These are phyloP conservation scores for Beauveria brongniartii DNA, from an alignment of 2,329 filamentous ascomycete genomes.

Conservation along the genomic window DNA sequence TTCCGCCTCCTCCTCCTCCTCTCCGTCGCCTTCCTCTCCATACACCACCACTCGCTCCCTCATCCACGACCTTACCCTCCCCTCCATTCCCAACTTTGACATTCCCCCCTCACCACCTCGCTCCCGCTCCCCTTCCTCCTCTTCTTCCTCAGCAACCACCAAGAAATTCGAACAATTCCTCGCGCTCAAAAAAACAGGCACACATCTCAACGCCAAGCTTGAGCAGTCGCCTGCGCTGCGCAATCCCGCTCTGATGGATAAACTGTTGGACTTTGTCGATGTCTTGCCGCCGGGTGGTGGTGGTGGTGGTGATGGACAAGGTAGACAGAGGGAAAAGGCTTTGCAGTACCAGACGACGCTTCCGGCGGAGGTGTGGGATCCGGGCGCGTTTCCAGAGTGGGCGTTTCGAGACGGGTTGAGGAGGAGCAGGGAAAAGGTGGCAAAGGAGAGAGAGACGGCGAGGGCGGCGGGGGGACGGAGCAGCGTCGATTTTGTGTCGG, in stretches of 20 bases:
- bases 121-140: constrained; percentile 61
- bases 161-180: constrained; percentile 69
- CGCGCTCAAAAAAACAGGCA: constrained; percentile 64
- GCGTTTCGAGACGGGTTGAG: constrained; percentile 44
- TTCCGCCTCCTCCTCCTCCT: constrained; percentile 4
- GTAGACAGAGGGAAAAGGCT: background rate
- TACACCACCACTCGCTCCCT: constrained; percentile 58
- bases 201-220: constrained; percentile 72
- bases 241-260: constrained; percentile 66
- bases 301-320: constrained; percentile 32
- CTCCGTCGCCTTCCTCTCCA: constrained; percentile 46
- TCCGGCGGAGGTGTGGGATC: constrained; percentile 48
- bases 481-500: constrained; percentile 42
- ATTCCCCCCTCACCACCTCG: constrained; percentile 66
- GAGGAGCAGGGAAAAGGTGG: constrained; percentile 37
- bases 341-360: constrained; percentile 61
- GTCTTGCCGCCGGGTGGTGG: constrained; percentile 16
- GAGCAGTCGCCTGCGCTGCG: constrained; percentile 57
- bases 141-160: constrained; percentile 46
- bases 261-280: constrained; percentile 60
- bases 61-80: constrained; percentile 66
- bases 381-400: constrained; percentile 44
- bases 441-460: constrained; percentile 37
- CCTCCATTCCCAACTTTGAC: constrained; percentile 60
- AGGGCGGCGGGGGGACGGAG: constrained; percentile 32